These are phyloP conservation scores for Pythium aphanidermatum DNA, from an alignment of 352 stramenopile species.

Conservation along the genomic window DNA sequence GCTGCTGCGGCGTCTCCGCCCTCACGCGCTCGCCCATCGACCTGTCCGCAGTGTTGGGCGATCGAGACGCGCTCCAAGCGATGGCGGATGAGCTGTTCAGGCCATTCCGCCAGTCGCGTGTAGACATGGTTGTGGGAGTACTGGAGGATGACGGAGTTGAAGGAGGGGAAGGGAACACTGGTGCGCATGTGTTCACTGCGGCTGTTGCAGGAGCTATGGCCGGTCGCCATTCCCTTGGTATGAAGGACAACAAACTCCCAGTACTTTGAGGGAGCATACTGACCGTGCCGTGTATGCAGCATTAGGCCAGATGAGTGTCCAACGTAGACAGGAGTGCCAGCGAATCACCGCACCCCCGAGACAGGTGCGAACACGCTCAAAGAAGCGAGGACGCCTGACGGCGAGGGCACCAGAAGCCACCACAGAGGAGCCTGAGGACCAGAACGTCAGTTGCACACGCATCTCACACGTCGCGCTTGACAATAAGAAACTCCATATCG, in stretches of 20 bases:
- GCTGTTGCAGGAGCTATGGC: slow-evolving; percentile 45
- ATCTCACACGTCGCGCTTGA: neutral
- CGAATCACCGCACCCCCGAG: neutral
- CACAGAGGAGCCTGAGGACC: neutral
- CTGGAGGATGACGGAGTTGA: slow-evolving; percentile 14
- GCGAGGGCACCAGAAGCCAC: neutral
- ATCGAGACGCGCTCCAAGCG: slow-evolving; percentile 25
- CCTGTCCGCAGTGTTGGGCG: slow-evolving; percentile 28
- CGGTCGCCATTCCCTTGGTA: slow-evolving; percentile 33
- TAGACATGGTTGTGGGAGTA: slow-evolving; percentile 47
- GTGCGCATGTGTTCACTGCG: slow-evolving; percentile 24
- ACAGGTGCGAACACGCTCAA: neutral
- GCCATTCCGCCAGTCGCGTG: slow-evolving; percentile 32
- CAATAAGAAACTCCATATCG: slow-evolving; percentile 1
- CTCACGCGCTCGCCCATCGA: slow-evolving; percentile 32
- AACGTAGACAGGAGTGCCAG: slow-evolving; percentile 3
- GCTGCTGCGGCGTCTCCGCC: slow-evolving; percentile 23
- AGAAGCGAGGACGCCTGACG: slow-evolving; percentile 10
- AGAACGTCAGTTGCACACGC: neutral
- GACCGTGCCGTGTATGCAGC: slow-evolving; percentile 16
- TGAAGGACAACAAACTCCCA: neutral
- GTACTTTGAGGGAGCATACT: neutral
- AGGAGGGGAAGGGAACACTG: neutral
- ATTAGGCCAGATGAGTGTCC: slow-evolving; percentile 33
- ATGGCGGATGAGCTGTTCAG: slow-evolving; percentile 32